Conservation (phyloP, 306 rosid genomes). For the Cucumis sativus region Cucumber_9930_V3 NC_026655.2:28782501-28783000, state of each 20-base stretch:
- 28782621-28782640: background rate
- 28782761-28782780: background rate
- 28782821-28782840: background rate
- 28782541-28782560: no score
- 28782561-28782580: background rate
- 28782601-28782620: background rate
- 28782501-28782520: background rate
- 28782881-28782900: background rate
- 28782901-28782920: no score
- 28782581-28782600: no score
- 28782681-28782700: background rate
- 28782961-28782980: background rate
- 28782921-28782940: background rate
- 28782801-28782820: background rate
- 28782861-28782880: background rate
- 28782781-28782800: background rate
- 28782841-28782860: background rate
- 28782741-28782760: background rate
- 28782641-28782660: background rate
- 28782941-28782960: background rate
- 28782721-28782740: background rate
- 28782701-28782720: background rate
- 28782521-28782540: no score
- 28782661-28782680: background rate
- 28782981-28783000: background rate